These are phyloP conservation scores for Ogataea methanolica DNA, from an alignment of 805 yeast genomes.

Conservation along the genomic window DNA sequence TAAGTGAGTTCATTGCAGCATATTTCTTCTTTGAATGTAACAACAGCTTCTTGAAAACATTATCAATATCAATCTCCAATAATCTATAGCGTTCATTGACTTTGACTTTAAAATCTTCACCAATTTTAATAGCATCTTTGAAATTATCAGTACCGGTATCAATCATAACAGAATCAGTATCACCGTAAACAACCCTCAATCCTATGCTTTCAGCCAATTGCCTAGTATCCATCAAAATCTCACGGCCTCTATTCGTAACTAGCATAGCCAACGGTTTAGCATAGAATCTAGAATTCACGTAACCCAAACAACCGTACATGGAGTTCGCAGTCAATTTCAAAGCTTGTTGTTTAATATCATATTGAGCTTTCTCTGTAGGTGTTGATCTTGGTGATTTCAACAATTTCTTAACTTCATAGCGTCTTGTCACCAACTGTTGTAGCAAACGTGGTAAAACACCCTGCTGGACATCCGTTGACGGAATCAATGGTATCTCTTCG, in stretches of 20 bases:
- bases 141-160: slow-evolving; percentile 74
- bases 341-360: slow-evolving; percentile 94
- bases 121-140: slow-evolving; percentile 74
- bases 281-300: slow-evolving; percentile 83
- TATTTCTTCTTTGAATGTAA: slow-evolving; percentile 96
- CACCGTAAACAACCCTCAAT: slow-evolving; percentile 90
- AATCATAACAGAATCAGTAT: slow-evolving; percentile 98
- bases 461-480: slow-evolving; percentile 49
- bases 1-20: slow-evolving; percentile 74
- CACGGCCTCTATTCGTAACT: slow-evolving; percentile 93
- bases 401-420: slow-evolving; percentile 85
- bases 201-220: slow-evolving; percentile 85
- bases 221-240: slow-evolving; percentile 87
- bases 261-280: slow-evolving; percentile 95
- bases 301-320: slow-evolving; percentile 99
- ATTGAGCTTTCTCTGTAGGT: slow-evolving; percentile 67
- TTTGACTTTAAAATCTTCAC: slow-evolving; percentile 73
- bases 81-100: slow-evolving; percentile 87
- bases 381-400: slow-evolving; percentile 71
- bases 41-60: slow-evolving; percentile 78
- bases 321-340: slow-evolving; percentile 96
- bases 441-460: slow-evolving; percentile 88
- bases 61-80: slow-evolving; percentile 92
- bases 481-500: slow-evolving; percentile 67
- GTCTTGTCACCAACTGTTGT: slow-evolving; percentile 80